Evolutionary conservation across 106 monocot species (phyloP), one percentile per base, ranked within the genome.

Genomic region (Acorus gramineus): DNA sequence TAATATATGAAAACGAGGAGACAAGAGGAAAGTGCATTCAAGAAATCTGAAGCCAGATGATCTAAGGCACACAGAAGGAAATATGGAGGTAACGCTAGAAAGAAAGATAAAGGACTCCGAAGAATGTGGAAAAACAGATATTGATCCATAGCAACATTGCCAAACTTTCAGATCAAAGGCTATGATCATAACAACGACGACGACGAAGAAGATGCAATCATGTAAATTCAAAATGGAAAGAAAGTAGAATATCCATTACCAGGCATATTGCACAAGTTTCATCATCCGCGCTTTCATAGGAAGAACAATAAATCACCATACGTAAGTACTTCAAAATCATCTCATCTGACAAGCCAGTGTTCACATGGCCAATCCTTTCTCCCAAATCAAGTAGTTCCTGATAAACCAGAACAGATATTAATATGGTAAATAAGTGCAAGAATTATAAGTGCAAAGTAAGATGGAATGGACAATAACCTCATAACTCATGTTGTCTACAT

Each of bases 321-420:
- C 53, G 64, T 74, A 85, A 66, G 61, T 80, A 82, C 12, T 50
- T 69, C 6, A 67, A 53, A n/a, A 85, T 59, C 47, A 59, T 61
- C 0, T 77, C 77, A 57, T 85, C 82, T 47, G 77, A 67, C 51
- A 90, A 67, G 7, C 89, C 89, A 7, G 75, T 80, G 74, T 51
- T 80, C 46, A 85, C 89, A 70, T 66, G 66, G 5, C 89, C 89
- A 47, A 89, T 89, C 13, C 85, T 85, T 66, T 89, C 89, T 65
- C 73, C 82, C 65, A 89, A 57, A 61, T 68, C 89, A 74, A 89
- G 82, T 51, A 89, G 71, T 63, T 89, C 89, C 89, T 89, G 74
- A 11, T 59, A 45, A 2, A 47, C 45, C 9, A 4, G 8, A 28
- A 28, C 28, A 28, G 47, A n/a, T 46, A 4, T 28, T 2, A 5